Base-by-base conservation (phyloP, 805 yeast genomes). In the Monosporozyma unispora region DNA sequence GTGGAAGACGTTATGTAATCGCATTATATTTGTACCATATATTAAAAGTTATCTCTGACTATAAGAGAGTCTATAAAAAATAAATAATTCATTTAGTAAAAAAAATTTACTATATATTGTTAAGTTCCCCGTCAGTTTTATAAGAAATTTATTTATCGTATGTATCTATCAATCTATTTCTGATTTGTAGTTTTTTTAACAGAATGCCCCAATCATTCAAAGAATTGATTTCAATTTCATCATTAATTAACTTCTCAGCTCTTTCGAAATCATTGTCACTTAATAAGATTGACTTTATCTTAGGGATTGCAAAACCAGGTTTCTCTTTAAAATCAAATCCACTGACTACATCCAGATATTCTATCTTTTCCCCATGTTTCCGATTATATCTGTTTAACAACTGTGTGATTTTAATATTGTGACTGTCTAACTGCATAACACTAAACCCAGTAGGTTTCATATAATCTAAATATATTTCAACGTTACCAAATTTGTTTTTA, bases 1-100 rank as follows among this genome's bases (percentile, higher is more conserved):
- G 69, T 73, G 40, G 75, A 72, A 45, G 57, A 53, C 23, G 49
- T 49, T 41, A 38, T 48, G 38, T 50, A 25, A 45, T 19, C 38
- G 9, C 18, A 46, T 29, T 21, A 21, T 21, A 39, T 39, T 18
- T 39, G 42, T 39, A 39, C 42, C 42, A 39, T 39, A 39, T 39
- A 21, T 12, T 4, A 12, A 39, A 39, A 21, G 22, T 4, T 18
- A 39, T 11, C 10, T 14, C 39, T 35, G 12, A n/a, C 12, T 21
- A 39, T 21, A 39, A 39, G 9, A 21, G 22, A 27, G 16, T 31
- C 16, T 31, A 31, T 31, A 31, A 31, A 11, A 39, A 18, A 18
- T 35, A 44, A 29, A 14, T 21, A 25, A 39, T 39, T 21, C 38
- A 28, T 46, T 19, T 22, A 38, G 23, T 10, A 35, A 22, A 23